Conservation (phyloP, 371 early-diverging fungal genomes). For the Apophysomyces ossiformis region DNA sequence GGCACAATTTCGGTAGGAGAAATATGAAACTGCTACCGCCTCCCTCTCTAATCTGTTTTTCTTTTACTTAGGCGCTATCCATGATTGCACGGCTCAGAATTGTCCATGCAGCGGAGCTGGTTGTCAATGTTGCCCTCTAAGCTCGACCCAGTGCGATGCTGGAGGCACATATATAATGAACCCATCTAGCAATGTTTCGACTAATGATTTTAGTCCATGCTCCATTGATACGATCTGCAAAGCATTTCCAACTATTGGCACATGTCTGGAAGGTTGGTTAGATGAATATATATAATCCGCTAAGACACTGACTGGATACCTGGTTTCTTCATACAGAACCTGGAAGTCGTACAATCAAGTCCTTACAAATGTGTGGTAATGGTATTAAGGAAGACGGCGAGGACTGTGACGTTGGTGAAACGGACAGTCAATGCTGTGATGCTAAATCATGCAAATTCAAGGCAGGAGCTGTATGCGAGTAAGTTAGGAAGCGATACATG, state of each 20-base stretch:
- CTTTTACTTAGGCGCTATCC: conserved; percentile 48
- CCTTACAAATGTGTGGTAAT: conserved; percentile 87
- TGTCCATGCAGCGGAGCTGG: conserved; percentile 65
- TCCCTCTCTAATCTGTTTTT: neutral
- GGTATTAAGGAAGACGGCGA: conserved; percentile 90
- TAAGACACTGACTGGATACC: neutral
- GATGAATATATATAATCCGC: neutral
- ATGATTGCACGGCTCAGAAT: conserved; percentile 67
- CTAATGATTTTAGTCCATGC: conserved; percentile 81
- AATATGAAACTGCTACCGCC: neutral
- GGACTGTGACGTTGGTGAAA: conserved; percentile 92
- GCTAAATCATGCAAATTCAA: conserved; percentile 81
- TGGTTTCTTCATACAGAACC: conserved; percentile 47
- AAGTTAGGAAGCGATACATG: conserved; percentile 21
- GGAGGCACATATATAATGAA: conserved; percentile 80
- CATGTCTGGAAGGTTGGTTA: conserved; percentile 61
- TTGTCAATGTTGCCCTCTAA: conserved; percentile 75
- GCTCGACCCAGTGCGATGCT: conserved; percentile 73
- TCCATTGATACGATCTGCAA: conserved; percentile 74
- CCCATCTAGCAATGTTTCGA: conserved; percentile 76
- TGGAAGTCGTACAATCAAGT: conserved; percentile 52
- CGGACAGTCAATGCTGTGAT: conserved; percentile 85
- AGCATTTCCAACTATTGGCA: conserved; percentile 48
- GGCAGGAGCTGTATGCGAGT: conserved; percentile 76
- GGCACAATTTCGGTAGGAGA: conserved; percentile 84